Evolutionary conservation across 805 yeast genomes (phyloP), one percentile per base, ranked within the genome.

Genomic region (Teunomyces atbi): DNA sequence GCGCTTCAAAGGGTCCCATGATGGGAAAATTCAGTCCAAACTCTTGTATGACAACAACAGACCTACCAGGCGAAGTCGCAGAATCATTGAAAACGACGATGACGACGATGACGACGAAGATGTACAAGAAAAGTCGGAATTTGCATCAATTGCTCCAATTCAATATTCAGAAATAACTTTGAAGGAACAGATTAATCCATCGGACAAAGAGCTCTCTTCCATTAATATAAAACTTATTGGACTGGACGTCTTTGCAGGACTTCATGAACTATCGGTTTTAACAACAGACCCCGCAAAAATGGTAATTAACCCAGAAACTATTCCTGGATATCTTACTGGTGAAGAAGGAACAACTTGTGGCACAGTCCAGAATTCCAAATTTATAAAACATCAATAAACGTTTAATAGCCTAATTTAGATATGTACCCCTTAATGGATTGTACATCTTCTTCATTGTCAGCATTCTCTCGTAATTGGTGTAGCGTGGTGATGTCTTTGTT

Each of bases 301-400:
- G 76, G 55, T 74, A 0, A 63, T 83, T 1, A 76, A 85, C 53
- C 76, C 86, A 0, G 66, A 73, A n/a, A 68, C 53, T 0, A 64
- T 86, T 12, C 96, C 96, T 0, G 77, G 81, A 26, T 88, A 90
- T 91, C 61, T 88, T 27, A 81, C 91, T 3, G 96, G 95, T 2
- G 89, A 86, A 60, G 83, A 83, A 50, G 85, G 86, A 0, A 54
- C 64, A 1, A 64, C 66, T 34, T 68, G 77, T 30, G 90, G 90
- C 0, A 55, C 51, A 5, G 47, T 52, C 3, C 32, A 30, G 20
- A 37, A 48, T 23, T 29, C 41, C 3, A 33, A 19, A 16, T 49
- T 49, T 30, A 44, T 33, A 16, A 40, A 12, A 13, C 32, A 26
- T 27, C 10, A 18, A 10, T 15, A 44, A 16, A 7, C 26, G 4